Percentiles rank a stretch among this genome's conserved stretches.
Evolutionary conservation across 208 protist genomes (phyloP).

Genomic region (Zelonia costaricensis): DNA sequence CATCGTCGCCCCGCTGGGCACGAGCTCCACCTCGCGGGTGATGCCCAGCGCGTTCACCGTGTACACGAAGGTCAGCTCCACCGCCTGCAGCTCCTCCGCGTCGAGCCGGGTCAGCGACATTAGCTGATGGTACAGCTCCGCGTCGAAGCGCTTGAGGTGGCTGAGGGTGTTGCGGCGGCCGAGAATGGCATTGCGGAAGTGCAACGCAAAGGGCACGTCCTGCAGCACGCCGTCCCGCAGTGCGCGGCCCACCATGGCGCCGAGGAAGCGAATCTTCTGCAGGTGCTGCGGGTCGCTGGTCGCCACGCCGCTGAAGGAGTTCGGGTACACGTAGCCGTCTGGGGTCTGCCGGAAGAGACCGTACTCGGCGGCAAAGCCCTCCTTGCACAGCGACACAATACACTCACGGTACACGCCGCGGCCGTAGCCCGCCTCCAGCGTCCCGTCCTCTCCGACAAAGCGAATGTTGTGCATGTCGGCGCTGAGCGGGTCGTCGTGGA

Average conservation of each 20-base stretch:
- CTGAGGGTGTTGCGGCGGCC: slow-evolving; percentile 90
- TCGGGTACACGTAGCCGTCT: slow-evolving; percentile 89
- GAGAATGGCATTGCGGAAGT: slow-evolving; percentile 91
- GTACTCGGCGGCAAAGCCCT: slow-evolving; percentile 80
- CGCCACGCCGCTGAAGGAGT: slow-evolving; percentile 79
- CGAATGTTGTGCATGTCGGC: slow-evolving; percentile 59
- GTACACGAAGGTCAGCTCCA: slow-evolving; percentile 85
- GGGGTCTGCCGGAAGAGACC: slow-evolving; percentile 88
- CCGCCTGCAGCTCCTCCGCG: slow-evolving; percentile 67
- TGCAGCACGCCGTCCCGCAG: slow-evolving; percentile 91
- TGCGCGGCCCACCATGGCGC: slow-evolving; percentile 88
- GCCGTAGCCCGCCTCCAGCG: slow-evolving; percentile 88
- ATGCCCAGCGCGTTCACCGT: slow-evolving; percentile 70
- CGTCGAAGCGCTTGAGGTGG: slow-evolving; percentile 87
- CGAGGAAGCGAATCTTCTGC: slow-evolving; percentile 86
- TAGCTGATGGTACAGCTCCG: slow-evolving; percentile 86
- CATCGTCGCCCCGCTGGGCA: slow-evolving; percentile 75
- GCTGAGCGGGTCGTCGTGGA: slow-evolving; percentile 50
- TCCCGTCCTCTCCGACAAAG: slow-evolving; percentile 41
- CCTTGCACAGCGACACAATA: slow-evolving; percentile 70
- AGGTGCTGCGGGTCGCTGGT: slow-evolving; percentile 70
- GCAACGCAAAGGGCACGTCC: slow-evolving; percentile 88
- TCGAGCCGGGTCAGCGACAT: slow-evolving; percentile 59
- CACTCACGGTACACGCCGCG: slow-evolving; percentile 93
- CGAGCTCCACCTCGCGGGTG: slow-evolving; percentile 77